Percentiles rank a stretch among this genome's conserved stretches.
phyloP scores from a whole-genome alignment of 495 filamentous ascomycete genomes.

The Hyaloscypha variabilis region DNA sequence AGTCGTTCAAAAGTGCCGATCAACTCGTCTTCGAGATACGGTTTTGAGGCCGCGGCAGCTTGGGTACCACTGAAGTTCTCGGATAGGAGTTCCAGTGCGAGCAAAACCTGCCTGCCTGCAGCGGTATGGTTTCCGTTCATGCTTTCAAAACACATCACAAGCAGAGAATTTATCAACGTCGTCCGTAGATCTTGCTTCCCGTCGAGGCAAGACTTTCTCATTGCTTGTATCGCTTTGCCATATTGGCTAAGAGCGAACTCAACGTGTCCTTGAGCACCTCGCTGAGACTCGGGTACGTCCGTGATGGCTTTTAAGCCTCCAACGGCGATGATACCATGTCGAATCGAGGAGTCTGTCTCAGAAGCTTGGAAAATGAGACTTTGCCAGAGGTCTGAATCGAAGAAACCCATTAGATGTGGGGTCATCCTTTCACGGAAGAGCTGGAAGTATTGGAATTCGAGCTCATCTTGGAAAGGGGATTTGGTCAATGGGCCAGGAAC shows the following conservation, averaged over 20 bases:
- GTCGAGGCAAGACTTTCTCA: background rate
- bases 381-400: background rate
- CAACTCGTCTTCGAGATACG: background rate
- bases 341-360: background rate
- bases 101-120: background rate
- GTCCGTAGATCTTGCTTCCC: background rate
- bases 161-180: background rate
- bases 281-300: background rate
- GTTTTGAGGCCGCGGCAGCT: background rate
- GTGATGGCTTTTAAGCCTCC: background rate
- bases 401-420: background rate
- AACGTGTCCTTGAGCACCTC: background rate
- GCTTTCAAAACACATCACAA: background rate
- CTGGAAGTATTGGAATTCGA: background rate
- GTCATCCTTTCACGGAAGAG: background rate
- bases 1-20: background rate
- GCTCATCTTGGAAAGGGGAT: background rate
- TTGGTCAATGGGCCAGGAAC: background rate
- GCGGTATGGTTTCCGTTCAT: background rate
- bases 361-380: constrained; percentile 1
- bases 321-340: background rate
- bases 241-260: constrained; percentile 1
- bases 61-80: background rate
- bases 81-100: background rate
- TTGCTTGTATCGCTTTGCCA: constrained; percentile 1